Evolutionary conservation across 805 yeast genomes (phyloP).

Genomic region (Komagataella ulmi): DNA sequence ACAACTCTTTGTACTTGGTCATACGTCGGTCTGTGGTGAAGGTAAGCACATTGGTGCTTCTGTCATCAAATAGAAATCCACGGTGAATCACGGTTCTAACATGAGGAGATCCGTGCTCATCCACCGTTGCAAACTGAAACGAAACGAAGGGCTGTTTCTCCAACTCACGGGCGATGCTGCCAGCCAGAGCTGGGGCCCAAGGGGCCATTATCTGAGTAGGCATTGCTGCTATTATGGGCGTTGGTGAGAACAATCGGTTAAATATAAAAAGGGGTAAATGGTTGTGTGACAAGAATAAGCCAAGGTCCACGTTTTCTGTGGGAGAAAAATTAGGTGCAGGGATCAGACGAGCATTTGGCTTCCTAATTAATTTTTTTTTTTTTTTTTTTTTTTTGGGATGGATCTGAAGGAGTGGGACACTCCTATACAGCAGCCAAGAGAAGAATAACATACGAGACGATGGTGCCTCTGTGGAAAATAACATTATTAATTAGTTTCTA

Average conservation of each 20-base stretch:
- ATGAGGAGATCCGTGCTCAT: constrained; percentile 36
- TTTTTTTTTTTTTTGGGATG: neutral
- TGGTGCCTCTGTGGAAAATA: too few relatives aligned
- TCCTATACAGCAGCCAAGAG: neutral
- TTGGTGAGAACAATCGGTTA: neutral
- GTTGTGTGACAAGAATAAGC: neutral
- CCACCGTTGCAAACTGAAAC: constrained; percentile 61
- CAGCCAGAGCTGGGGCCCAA: constrained; percentile 59
- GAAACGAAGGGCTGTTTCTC: constrained; percentile 36
- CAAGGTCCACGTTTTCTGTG: neutral
- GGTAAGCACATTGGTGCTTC: constrained; percentile 50
- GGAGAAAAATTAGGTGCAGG: neutral
- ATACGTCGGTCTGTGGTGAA: constrained; percentile 65
- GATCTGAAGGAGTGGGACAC: neutral
- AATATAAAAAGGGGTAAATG: neutral
- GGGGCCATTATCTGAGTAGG: constrained; percentile 37
- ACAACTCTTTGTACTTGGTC: constrained; percentile 41
- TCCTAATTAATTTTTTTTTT: too few relatives aligned
- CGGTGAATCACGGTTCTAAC: constrained; percentile 61
- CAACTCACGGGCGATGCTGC: constrained; percentile 35
- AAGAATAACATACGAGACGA: neutral
- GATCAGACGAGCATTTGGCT: neutral
- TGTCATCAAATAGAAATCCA: constrained; percentile 64
- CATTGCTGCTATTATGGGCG: neutral
- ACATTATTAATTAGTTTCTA: too few relatives aligned